A percentile compares a stretch with the other conserved stretches of the same genome.
Evolutionary conservation across 345 rosid species (phyloP).

Genomic region (Hibiscus tridactylites): DNA sequence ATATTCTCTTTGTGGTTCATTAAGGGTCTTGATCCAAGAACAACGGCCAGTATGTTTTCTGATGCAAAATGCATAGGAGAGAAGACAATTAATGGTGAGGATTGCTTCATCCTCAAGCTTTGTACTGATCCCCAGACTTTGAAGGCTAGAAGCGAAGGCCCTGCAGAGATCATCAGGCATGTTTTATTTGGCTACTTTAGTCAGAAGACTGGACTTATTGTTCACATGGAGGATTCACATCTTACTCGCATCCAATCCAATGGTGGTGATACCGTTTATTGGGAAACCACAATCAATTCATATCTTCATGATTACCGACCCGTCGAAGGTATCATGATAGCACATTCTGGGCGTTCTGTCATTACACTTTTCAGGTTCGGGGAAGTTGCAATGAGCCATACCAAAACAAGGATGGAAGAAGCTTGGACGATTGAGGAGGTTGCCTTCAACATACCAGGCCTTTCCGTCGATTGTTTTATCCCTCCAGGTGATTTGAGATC

Average conservation of each 20-base stretch:
- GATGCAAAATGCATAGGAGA: conserved; percentile 85
- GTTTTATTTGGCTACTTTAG: conserved; percentile 83
- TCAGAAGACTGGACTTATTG: conserved; percentile 81
- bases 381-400: conserved; percentile 77
- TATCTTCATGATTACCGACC: conserved; percentile 70
- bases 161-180: conserved; percentile 84
- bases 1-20: conserved; percentile 13
- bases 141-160: conserved; percentile 80
- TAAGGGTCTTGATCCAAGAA: conserved; percentile 90
- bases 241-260: conserved; percentile 72
- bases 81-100: conserved; percentile 70
- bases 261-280: conserved; percentile 73
- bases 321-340: conserved; percentile 92
- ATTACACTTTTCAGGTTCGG: conserved; percentile 90
- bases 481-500: conserved; percentile 80
- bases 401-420: conserved; percentile 94
- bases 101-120: conserved; percentile 82
- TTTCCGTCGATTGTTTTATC: conserved; percentile 79
- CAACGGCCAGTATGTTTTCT: conserved; percentile 70
- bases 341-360: conserved; percentile 80
- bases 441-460: conserved; percentile 85
- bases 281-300: conserved; percentile 90
- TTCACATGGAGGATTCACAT: conserved; percentile 85
- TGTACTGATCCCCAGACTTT: conserved; percentile 65
- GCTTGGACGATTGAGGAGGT: conserved; percentile 96